Evolutionary conservation across 1,139 yeast species (phyloP), one percentile per base, ranked within the genome.

Genomic region (Saccharomyces hybrid): DNA sequence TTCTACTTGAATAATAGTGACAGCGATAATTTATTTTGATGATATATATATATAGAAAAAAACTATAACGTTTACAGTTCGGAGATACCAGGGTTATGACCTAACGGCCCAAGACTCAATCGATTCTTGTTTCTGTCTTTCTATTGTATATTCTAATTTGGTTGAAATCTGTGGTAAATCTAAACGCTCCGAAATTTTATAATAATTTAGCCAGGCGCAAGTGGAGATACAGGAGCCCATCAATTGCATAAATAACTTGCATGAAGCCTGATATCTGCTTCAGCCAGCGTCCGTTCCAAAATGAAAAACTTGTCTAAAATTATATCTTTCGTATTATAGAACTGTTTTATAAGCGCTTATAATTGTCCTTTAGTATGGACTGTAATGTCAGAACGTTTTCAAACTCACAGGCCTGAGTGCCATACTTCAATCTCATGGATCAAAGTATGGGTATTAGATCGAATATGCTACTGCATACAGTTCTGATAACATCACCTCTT

Each of bases 401-500:
- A 31, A 31, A 31, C 34, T 31, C 34, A 31, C 34, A 31, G 34
- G 34, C n/a, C 34, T 31, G 34, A 31, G 34, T 3, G 14, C 1
- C 34, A 31, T 31, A 31, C 2, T 12, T 9, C 32, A 29, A 12
- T 29, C 48, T 28, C 55, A 54, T n/a, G 9, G 2, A 54, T 51
- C 19, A 58, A 42, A 21, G 49, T 46, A 16, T 28, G 32, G 60
- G 60, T 27, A 57, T 50, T 14, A 58, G 34, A 52, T 58, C 55
- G 21, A 47, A 11, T 14, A 57, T 52, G 21, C 52, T 49, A 46
- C 54, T 52, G 14, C 56, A 55, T 29, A 58, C 49, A 24, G 54
- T 44, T 48, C 58, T 54, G 27, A 55, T 51, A 26, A 58, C 54
- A 48, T 56, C 54, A 21, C 57, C 59, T 38, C 58, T 52, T 26